phyloP scores from a whole-genome alignment of 441 rosid genomes.

The Capsella rubella region DNA sequence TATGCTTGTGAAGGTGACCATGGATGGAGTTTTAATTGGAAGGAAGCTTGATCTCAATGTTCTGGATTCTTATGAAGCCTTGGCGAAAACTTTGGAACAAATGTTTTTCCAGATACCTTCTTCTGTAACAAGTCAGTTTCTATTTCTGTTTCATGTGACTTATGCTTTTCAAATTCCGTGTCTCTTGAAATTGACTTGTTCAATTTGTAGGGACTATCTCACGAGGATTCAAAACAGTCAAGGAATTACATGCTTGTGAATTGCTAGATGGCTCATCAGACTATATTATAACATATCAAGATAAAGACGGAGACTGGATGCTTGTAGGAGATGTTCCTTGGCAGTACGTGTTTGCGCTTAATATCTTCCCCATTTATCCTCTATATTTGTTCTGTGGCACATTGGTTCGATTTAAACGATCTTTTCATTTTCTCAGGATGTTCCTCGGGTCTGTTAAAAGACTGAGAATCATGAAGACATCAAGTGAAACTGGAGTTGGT shows the following conservation, averaged over 20 bases:
- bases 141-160: neutral
- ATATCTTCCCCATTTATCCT: neutral
- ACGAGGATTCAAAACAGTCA: slow-evolving; percentile 28
- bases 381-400: slow-evolving; percentile 2
- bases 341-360: slow-evolving; percentile 59
- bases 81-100: slow-evolving; percentile 68
- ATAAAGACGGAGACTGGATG: slow-evolving; percentile 98
- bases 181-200: slow-evolving; percentile 10
- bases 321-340: slow-evolving; percentile 98
- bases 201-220: slow-evolving; percentile 48
- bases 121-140: slow-evolving; percentile 37
- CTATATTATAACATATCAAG: slow-evolving; percentile 83
- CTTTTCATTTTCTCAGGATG: slow-evolving; percentile 63
- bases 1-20: slow-evolving; percentile 83
- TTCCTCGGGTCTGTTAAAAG: slow-evolving; percentile 78
- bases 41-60: slow-evolving; percentile 84
- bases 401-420: neutral
- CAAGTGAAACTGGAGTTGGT: slow-evolving; percentile 69
- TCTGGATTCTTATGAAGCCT: slow-evolving; percentile 70
- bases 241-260: slow-evolving; percentile 44
- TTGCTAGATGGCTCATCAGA: slow-evolving; percentile 74
- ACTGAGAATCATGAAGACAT: slow-evolving; percentile 79
- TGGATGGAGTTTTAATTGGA: slow-evolving; percentile 91
- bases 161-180: neutral
- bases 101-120: slow-evolving; percentile 67